Evolutionary conservation across 176 grass and related monocot genomes (phyloP), one percentile per base, ranked within the genome.

Genomic region (Phragmites australis): DNA sequence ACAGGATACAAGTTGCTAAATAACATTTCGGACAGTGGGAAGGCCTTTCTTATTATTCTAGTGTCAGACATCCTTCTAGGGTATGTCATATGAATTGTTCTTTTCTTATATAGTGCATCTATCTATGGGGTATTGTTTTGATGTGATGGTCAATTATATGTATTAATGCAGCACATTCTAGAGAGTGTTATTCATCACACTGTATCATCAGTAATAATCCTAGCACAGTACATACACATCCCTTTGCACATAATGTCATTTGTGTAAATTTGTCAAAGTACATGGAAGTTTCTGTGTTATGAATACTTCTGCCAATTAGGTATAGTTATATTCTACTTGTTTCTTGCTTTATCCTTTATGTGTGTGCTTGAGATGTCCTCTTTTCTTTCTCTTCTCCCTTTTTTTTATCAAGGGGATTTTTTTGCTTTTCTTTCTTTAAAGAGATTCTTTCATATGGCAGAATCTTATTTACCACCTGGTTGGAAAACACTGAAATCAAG

Each of bases 1-100:
- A 98, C 96, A 76, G 90, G 96, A 84, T 98, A 98, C 87, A 98
- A 98, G 75, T 77, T 98, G 53, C 68, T 98, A 83, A 98, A 84
- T 79, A 94, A 93, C 40, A 86, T 94, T 80, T 89, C 92, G 53
- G 92, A 98, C 75, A 75, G 81, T 59, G 92, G 92, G 85, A 98
- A 93, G 79, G 96, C 96, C 44, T 98, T 94, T 77, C 81, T 94
- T 81, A 94, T 98, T 44, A 98, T 98, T 89, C 43, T 93, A 78
- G 75, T 94, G 55, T 85, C 90, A 57, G 96, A 98, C 79, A 98
- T 94, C 53, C 90, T 91, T 88, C 75, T 98, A 64, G 96, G 96
- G 92, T 98, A 91, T 82, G 80, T 84, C 66, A 69, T 81, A 71
- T 72, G 4, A 50, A 52, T 86, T 50, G 8, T 41, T 79, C 48